Percentiles rank a stretch among this genome's conserved stretches.
phyloP scores from a whole-genome alignment of 1,284 basidiomycete genomes.

The Cutaneotrichosporon sp. region DNA sequence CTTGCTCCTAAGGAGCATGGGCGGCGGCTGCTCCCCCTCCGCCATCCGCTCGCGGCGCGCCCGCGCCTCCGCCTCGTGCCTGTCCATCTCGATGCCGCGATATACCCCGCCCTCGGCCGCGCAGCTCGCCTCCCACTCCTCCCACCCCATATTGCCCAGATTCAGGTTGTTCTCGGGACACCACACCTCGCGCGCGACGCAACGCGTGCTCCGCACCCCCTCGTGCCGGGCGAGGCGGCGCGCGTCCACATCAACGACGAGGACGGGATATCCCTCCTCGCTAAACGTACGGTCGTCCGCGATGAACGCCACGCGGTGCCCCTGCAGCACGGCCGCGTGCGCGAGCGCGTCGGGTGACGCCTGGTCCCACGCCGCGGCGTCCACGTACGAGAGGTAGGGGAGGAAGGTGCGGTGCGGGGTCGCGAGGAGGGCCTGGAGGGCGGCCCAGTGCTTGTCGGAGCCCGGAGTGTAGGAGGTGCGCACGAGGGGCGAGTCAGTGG shows the following conservation, averaged over 20 bases:
- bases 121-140: background rate
- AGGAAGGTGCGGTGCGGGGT: background rate
- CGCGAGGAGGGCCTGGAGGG: background rate
- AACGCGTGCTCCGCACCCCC: slow-evolving; percentile 3
- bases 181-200: slow-evolving; percentile 10
- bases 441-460: background rate
- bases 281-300: background rate
- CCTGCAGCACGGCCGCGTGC: background rate
- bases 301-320: background rate
- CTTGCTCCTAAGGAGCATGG: too few species aligned
- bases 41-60: too few species aligned
- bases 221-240: background rate
- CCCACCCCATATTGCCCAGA: slow-evolving; percentile 14
- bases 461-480: background rate
- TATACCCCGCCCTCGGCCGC: slow-evolving; percentile 3
- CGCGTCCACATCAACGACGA: background rate
- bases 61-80: too few species aligned
- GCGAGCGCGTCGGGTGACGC: too few species aligned
- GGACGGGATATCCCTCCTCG: background rate
- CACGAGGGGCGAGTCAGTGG: background rate
- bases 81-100: background rate
- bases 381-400: slow-evolving; percentile 2
- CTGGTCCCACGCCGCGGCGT: too few species aligned
- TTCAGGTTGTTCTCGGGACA: slow-evolving; percentile 12
- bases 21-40: too few species aligned